Evolutionary conservation across 768 basidiomycete species (phyloP).

Genomic region (Mycena vulgaris): DNA sequence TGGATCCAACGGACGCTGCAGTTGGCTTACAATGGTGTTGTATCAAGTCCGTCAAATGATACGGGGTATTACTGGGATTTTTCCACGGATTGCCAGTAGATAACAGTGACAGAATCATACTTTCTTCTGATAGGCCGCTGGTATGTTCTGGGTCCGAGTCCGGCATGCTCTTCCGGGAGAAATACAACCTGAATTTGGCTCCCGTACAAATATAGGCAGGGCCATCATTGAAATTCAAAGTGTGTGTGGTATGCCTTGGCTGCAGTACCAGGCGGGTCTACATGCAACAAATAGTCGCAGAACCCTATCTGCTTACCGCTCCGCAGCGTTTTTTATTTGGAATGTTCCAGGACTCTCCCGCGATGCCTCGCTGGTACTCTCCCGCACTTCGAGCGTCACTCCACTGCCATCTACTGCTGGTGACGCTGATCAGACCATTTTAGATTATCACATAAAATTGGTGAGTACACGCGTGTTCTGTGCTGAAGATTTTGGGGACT

Average conservation of each 20-base stretch:
- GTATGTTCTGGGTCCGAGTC: constrained; percentile 1
- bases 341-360: no score
- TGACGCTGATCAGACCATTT: no score
- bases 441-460: no score
- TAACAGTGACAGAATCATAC: neutral
- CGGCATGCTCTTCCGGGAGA: neutral
- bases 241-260: neutral
- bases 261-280: no score
- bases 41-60: constrained; percentile 5
- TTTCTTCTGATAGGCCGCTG: constrained; percentile 1
- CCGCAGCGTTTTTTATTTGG: no score
- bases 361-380: no score
- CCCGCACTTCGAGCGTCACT: no score
- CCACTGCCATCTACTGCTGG: no score
- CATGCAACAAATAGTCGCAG: no score
- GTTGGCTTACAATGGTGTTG: constrained; percentile 1
- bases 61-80: neutral
- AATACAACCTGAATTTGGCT: neutral
- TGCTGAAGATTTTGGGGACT: no score
- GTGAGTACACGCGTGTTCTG: no score
- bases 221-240: neutral
- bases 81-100: neutral
- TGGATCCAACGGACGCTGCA: neutral
- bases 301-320: no score
- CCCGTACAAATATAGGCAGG: constrained; percentile 2